Evolutionary conservation across 495 filamentous ascomycete species (phyloP).

Genomic region (Lepraria neglecta): DNA sequence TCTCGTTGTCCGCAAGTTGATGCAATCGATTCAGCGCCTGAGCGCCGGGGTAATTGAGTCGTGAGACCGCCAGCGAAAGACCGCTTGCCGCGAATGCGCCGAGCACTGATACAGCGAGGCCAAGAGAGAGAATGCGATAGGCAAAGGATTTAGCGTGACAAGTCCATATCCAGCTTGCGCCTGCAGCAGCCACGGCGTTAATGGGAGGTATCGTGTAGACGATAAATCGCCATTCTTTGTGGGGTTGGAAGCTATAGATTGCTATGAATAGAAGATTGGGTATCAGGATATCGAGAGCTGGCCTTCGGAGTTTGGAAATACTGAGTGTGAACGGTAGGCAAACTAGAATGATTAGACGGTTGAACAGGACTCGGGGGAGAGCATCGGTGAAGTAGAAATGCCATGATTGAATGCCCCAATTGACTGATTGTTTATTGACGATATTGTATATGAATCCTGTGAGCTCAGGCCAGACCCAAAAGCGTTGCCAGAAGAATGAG

Average conservation of each 20-base stretch:
- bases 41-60: conserved; percentile 86
- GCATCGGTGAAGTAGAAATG: conserved; percentile 79
- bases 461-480: conserved; percentile 83
- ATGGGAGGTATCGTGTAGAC: conserved; percentile 77
- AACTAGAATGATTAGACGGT: conserved; percentile 57
- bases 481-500: conserved; percentile 82
- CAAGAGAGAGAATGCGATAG: conserved; percentile 52
- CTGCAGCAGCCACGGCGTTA: conserved; percentile 69
- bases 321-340: conserved; percentile 60
- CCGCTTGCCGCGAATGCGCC: conserved; percentile 52
- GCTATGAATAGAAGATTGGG: conserved; percentile 67
- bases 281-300: conserved; percentile 49
- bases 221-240: conserved; percentile 97
- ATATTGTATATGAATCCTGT: conserved; percentile 89
- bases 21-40: conserved; percentile 56
- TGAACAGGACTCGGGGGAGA: conserved; percentile 75
- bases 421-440: conserved; percentile 57
- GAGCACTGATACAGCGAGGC: conserved; percentile 51
- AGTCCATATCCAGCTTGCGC: conserved; percentile 67
- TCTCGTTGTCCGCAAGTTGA: conserved; percentile 31
- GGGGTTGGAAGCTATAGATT: conserved; percentile 77
- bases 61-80: conserved; percentile 61
- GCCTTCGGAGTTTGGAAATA: conserved; percentile 43
- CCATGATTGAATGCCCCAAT: conserved; percentile 83
- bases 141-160: conserved; percentile 52